phyloP scores from a whole-genome alignment of 345 rosid species.

The Raphanus sativus region DNA sequence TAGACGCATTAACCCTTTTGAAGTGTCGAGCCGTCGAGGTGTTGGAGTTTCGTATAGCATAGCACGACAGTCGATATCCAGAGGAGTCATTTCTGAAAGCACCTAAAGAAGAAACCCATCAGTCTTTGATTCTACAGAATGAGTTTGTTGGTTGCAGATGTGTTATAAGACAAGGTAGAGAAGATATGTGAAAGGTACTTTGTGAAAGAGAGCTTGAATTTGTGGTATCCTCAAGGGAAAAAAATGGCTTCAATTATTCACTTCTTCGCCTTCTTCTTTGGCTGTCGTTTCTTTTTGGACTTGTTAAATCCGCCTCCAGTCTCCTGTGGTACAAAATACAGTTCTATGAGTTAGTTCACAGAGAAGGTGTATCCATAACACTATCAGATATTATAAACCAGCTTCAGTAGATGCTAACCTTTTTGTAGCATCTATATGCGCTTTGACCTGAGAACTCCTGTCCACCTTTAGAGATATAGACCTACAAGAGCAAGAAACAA shows the following conservation, averaged over 20 bases:
- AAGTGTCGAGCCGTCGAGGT: background rate
- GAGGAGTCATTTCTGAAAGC: conserved; percentile 17
- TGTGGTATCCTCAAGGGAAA: conserved; percentile 2
- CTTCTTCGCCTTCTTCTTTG: conserved; percentile 41
- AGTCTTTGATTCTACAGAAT: background rate
- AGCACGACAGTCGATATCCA: conserved; percentile 22
- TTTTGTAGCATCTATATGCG: conserved; percentile 77
- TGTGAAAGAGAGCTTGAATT: background rate
- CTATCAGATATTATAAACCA: background rate
- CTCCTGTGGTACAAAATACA: conserved; percentile 48
- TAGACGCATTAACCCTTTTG: conserved; percentile 14
- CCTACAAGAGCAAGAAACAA: conserved; percentile 45
- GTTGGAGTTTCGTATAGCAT: conserved; percentile 23
- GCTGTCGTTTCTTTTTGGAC: conserved; percentile 45
- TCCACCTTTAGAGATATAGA: conserved; percentile 64
- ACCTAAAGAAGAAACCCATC: conserved; percentile 36
- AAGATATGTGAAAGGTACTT: background rate
- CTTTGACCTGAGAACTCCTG: conserved; percentile 77
- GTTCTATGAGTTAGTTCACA: background rate
- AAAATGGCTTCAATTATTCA: conserved; percentile 10
- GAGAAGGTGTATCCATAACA: background rate
- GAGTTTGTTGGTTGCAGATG: background rate
- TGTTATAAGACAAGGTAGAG: background rate
- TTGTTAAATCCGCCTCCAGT: conserved; percentile 46
- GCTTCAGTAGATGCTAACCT: conserved; percentile 47